Conservation (phyloP, 2,329 filamentous ascomycete species). For the Talaromyces atroroseus region DNA sequence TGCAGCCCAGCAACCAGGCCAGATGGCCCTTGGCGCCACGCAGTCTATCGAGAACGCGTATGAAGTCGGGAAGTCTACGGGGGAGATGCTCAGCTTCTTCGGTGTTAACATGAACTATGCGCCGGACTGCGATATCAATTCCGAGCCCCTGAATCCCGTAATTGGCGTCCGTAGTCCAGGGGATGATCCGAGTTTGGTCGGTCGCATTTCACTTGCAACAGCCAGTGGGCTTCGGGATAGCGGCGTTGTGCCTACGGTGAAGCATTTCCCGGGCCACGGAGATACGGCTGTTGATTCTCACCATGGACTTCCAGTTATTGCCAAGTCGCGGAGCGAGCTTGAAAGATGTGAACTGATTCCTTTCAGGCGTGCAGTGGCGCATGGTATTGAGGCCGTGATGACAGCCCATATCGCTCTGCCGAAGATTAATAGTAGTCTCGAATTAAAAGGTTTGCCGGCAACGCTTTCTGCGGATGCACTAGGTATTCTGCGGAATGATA, state of each 20-base stretch:
- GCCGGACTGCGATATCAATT: constrained; percentile 42
- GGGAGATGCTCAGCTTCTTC: constrained; percentile 33
- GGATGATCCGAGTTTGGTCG: constrained; percentile 39
- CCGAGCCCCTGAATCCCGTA: constrained; percentile 40
- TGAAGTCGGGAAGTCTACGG: constrained; percentile 34
- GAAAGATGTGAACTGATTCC: constrained; percentile 40
- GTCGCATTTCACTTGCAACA: constrained; percentile 36
- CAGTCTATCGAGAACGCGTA: constrained; percentile 30
- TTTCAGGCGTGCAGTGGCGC: constrained; percentile 38
- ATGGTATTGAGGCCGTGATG: constrained; percentile 42
- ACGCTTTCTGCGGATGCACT: constrained; percentile 35
- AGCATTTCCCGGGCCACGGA: constrained; percentile 44
- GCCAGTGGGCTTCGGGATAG: constrained; percentile 34
- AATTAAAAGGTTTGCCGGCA: constrained; percentile 30
- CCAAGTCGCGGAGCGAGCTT: constrained; percentile 32
- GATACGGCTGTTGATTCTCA: constrained; percentile 43
- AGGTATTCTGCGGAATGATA: constrained; percentile 37
- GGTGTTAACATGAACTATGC: constrained; percentile 46
- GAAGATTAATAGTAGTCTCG: constrained; percentile 20
- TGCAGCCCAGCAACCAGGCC: constrained; percentile 37
- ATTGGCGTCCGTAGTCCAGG: constrained; percentile 41
- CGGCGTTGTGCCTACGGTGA: constrained; percentile 39
- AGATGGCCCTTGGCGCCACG: constrained; percentile 43
- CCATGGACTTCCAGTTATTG: constrained; percentile 37
- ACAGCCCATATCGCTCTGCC: constrained; percentile 42